These are phyloP conservation scores for Jacaranda copaia DNA, from an alignment of 257 asterid genomes.

Conservation along the genomic window DNA sequence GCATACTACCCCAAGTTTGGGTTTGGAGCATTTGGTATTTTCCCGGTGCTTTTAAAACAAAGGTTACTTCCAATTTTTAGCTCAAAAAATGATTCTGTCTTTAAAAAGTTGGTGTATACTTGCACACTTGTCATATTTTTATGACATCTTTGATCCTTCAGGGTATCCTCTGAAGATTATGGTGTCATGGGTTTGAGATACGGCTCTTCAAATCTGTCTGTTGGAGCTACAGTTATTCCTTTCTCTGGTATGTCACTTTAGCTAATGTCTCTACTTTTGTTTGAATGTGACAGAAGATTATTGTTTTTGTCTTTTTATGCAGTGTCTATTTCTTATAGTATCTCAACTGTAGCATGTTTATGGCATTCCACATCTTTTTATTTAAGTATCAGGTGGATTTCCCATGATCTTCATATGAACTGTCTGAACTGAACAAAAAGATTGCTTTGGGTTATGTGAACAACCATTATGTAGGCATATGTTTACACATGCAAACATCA, in stretches of 20 bases:
- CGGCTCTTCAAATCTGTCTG: slow-evolving; percentile 84
- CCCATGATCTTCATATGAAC: not conserved
- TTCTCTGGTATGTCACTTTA: slow-evolving; percentile 58
- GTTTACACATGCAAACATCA: slow-evolving; percentile 23
- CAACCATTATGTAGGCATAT: not conserved
- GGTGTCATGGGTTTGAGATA: slow-evolving; percentile 93
- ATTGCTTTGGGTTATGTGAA: slow-evolving; percentile 24
- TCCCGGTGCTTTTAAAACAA: slow-evolving; percentile 75
- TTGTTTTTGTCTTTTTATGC: not conserved
- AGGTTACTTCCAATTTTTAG: slow-evolving; percentile 52
- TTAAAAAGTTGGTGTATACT: slow-evolving; percentile 26
- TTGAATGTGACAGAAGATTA: not conserved
- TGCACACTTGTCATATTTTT: slow-evolving; percentile 29
- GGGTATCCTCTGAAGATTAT: slow-evolving; percentile 72
- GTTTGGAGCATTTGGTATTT: slow-evolving; percentile 83
- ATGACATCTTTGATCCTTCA: slow-evolving; percentile 49
- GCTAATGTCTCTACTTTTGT: slow-evolving; percentile 21
- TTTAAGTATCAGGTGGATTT: not conserved
- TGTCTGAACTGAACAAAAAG: not conserved
- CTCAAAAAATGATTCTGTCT: slow-evolving; percentile 24
- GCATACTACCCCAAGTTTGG: slow-evolving; percentile 83
- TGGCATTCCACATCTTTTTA: slow-evolving; percentile 14
- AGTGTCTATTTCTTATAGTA: slow-evolving; percentile 18
- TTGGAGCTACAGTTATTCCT: slow-evolving; percentile 83
- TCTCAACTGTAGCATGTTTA: slow-evolving; percentile 15